Evolutionary conservation across 208 protist species (phyloP), one percentile per base, ranked within the genome.

Genomic region (Acanthamoeba rhysodes): DNA sequence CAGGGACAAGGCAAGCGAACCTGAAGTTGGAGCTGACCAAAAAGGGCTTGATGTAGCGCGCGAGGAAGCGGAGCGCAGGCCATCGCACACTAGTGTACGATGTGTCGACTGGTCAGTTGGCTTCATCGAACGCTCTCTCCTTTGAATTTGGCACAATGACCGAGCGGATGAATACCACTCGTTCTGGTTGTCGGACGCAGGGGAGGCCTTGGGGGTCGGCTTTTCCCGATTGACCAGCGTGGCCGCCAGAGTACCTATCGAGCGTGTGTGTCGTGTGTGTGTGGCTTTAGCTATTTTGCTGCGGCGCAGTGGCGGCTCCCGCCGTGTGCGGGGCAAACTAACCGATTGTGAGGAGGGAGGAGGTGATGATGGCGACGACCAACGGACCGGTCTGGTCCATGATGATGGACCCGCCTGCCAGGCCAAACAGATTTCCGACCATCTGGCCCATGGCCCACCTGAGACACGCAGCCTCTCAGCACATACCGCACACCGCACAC

Each of bases 361-460:
- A 76, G 34, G 48, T 16, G 68, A 76, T 76, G 68, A 32, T 45
- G 68, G n/a, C 37, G 29, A 76, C 37, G 2, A 41, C 5, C 4
- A 76, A 0, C 32, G 68, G 68, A 10, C 68, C 68, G 10, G 34
- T 32, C 2, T 32, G 24, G 8, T 76, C 68, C 68, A 76, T 45
- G 8, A 41, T 0, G 10, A 76, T 8, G 7, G 68, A 41, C 0
- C 10, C 27, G 22, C 68, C 68, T 24, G 68, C 68, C 27, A n/a
- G n/a, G 12, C 68, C 68, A 12, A 76, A 45, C 68, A 76, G 14
- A 20, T 76, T 76, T 14, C 68, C 68, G 10, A 76, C 14, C 68
- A 76, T 76, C 29, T 76, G 68, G 32, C 32, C 68, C 68, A 76
- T 76, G 68, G 68, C 68, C 68, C 68, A 76, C 68, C 68, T 76